These are phyloP conservation scores for Chaetoceros tenuissimus DNA, from an alignment of 108 stramenopile genomes.

Conservation along the genomic window DNA sequence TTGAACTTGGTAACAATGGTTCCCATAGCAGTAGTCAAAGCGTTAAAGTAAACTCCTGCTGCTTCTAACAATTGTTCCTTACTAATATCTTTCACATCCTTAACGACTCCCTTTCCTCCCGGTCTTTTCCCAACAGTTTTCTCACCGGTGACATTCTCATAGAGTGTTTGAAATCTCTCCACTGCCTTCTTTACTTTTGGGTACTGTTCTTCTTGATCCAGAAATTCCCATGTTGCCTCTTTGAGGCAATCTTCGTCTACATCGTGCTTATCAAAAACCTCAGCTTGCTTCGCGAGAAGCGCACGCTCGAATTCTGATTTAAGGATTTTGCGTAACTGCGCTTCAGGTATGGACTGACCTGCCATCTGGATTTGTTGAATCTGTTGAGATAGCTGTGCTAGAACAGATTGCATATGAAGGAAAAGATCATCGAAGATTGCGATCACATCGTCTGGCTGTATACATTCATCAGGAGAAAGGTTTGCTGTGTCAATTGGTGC, in stretches of 20 bases:
- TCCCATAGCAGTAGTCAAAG: slow-evolving; percentile 61
- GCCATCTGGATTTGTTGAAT: slow-evolving; percentile 82
- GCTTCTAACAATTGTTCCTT: slow-evolving; percentile 57
- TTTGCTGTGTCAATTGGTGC: neutral
- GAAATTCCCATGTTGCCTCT: slow-evolving; percentile 85
- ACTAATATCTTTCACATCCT: slow-evolving; percentile 33
- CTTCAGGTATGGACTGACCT: slow-evolving; percentile 75
- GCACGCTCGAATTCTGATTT: slow-evolving; percentile 73
- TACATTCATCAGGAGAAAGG: slow-evolving; percentile 28
- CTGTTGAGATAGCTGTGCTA: slow-evolving; percentile 71
- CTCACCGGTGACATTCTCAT: slow-evolving; percentile 76
- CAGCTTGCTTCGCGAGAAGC: slow-evolving; percentile 39
- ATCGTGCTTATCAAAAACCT: slow-evolving; percentile 65
- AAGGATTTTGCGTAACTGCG: slow-evolving; percentile 61
- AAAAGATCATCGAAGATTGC: slow-evolving; percentile 80
- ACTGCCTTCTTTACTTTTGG: slow-evolving; percentile 70
- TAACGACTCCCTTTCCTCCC: slow-evolving; percentile 23
- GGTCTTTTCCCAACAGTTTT: slow-evolving; percentile 59
- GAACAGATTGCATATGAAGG: slow-evolving; percentile 73
- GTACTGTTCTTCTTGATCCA: slow-evolving; percentile 46
- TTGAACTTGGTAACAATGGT: slow-evolving; percentile 48
- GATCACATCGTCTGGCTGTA: slow-evolving; percentile 61
- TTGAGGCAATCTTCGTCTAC: slow-evolving; percentile 83
- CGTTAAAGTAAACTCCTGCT: slow-evolving; percentile 70
- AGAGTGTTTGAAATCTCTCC: slow-evolving; percentile 79